phyloP scores from a whole-genome alignment of 2,329 filamentous ascomycete species.

The Aspergillus nomiae region DNA sequence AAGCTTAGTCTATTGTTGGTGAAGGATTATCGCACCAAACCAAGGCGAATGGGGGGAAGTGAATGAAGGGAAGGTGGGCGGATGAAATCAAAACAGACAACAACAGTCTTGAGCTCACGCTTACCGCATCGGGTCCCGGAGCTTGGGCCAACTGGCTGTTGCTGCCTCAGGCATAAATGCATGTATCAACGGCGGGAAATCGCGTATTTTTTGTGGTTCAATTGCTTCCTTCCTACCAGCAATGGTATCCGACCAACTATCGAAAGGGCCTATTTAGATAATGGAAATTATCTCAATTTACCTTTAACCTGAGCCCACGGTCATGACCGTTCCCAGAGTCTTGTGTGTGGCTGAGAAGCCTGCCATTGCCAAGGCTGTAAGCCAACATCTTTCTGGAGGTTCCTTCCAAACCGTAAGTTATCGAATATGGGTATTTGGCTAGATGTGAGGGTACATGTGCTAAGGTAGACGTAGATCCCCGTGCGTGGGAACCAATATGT shows the following conservation, averaged over 20 bases:
- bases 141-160: background rate
- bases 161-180: background rate
- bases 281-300: background rate
- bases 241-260: background rate
- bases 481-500: constrained; percentile 72
- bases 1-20: background rate
- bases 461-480: constrained; percentile 57
- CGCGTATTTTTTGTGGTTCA: constrained; percentile 5
- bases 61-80: constrained; percentile 2
- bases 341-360: constrained; percentile 85
- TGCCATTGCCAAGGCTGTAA: constrained; percentile 93
- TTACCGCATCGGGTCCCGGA: constrained; percentile 10
- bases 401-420: constrained; percentile 66
- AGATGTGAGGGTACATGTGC: constrained; percentile 8
- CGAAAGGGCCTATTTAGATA: background rate
- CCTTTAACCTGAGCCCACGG: background rate
- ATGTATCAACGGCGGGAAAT: background rate
- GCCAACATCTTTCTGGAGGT: constrained; percentile 82
- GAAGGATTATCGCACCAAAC: background rate
- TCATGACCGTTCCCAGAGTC: constrained; percentile 49
- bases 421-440: background rate
- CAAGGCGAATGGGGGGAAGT: background rate
- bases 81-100: constrained; percentile 12
- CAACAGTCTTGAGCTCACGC: background rate
- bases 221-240: background rate